phyloP scores from a whole-genome alignment of 192 early-diverging fungal genomes.

The Jimgerdemannia flammicorona region DNA sequence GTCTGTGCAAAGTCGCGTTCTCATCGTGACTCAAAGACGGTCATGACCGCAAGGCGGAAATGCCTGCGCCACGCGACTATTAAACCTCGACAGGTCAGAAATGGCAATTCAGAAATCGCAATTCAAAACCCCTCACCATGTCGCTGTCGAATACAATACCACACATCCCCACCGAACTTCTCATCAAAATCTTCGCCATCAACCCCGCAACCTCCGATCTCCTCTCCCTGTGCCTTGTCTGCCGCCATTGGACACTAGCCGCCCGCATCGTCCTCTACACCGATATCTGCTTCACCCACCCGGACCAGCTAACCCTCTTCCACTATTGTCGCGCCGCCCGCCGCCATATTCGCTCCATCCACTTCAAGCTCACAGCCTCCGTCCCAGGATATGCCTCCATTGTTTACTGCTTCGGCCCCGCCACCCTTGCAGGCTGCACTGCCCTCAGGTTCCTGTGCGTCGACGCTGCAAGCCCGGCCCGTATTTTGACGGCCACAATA shows the following conservation, averaged over 20 bases:
- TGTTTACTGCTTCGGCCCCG: not conserved
- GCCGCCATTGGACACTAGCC: not conserved
- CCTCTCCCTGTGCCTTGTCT: not conserved
- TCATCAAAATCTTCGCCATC: not conserved
- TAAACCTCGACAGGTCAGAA: not conserved
- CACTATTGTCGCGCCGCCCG: not conserved
- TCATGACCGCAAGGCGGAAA: not conserved
- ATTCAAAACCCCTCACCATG: no score
- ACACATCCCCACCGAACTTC: not conserved
- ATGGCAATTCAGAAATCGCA: not conserved
- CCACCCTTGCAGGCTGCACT: not conserved
- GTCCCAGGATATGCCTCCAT: not conserved
- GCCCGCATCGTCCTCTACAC: not conserved
- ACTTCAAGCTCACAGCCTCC: not conserved
- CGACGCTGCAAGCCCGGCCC: not conserved
- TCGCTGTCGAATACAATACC: not conserved
- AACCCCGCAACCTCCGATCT: not conserved
- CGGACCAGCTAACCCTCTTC: not conserved
- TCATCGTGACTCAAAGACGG: not conserved
- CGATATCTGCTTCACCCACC: not conserved
- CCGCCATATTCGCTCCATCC: not conserved
- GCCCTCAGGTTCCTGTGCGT: not conserved
- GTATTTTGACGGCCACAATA: no score
- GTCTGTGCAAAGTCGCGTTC: not conserved
- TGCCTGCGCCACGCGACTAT: not conserved